Percentiles rank a stretch among this genome's conserved stretches.
These are phyloP conservation scores for Fusarium brachygibbosum DNA, from an alignment of 2,329 filamentous ascomycete species.

Conservation along the genomic window DNA sequence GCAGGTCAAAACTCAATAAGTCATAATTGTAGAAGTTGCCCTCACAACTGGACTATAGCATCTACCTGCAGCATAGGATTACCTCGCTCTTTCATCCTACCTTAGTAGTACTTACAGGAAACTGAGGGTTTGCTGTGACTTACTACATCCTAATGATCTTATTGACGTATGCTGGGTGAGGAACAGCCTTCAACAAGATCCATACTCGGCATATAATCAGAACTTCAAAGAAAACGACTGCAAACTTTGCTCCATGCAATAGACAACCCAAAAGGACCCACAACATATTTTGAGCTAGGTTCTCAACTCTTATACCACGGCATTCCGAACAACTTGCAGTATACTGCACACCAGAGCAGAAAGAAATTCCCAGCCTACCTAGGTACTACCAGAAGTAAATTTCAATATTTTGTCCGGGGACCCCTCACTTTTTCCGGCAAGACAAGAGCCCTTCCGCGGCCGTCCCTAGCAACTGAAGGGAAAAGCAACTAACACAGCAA, in stretches of 20 bases:
- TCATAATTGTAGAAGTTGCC: no score
- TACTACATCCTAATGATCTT: background rate
- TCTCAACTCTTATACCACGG: background rate
- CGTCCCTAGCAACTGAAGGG: constrained; percentile 10
- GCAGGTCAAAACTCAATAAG: no score
- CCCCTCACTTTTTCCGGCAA: constrained; percentile 8
- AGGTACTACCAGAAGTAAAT: background rate
- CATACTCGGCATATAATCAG: background rate
- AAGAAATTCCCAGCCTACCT: background rate
- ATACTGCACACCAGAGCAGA: background rate
- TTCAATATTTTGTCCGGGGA: background rate
- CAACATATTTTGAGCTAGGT: background rate
- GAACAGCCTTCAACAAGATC: background rate
- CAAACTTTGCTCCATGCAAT: background rate
- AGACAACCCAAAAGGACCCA: constrained; percentile 20
- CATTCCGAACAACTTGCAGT: background rate
- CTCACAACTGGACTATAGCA: no score
- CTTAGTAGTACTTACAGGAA: background rate
- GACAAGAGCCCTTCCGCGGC: constrained; percentile 26
- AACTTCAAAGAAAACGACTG: background rate
- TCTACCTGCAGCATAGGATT: background rate
- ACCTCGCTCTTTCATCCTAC: constrained; percentile 7
- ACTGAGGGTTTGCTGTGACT: constrained; percentile 2
- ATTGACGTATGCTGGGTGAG: background rate
- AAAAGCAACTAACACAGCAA: background rate